A percentile compares a stretch with the other conserved stretches of the same genome.
Conservation (phyloP, 2,329 filamentous ascomycete species). For the Torrubiella hemipterigena region DNA sequence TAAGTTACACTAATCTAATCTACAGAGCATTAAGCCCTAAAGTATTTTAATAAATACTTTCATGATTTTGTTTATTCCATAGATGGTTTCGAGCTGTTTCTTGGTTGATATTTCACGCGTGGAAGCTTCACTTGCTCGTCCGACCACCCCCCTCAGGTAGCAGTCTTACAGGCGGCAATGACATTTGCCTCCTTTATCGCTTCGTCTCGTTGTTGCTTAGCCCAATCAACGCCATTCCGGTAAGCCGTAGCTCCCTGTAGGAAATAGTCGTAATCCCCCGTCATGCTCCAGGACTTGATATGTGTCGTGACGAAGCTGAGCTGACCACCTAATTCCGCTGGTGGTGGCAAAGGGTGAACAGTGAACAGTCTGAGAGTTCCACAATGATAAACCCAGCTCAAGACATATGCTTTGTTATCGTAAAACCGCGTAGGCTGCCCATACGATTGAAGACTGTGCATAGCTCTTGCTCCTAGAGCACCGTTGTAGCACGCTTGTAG, state of each 20-base stretch:
- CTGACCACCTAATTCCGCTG: slow-evolving; percentile 13
- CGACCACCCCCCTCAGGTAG: too few relatives aligned
- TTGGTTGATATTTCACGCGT: too few relatives aligned
- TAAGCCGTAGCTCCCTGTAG: slow-evolving; percentile 21
- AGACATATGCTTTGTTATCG: slow-evolving; percentile 25
- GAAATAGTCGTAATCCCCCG: slow-evolving; percentile 16
- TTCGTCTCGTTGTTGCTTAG: slow-evolving; percentile 21
- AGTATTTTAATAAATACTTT: too few relatives aligned
- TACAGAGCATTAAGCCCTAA: too few relatives aligned
- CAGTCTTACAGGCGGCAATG: too few relatives aligned
- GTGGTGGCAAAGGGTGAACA: slow-evolving; percentile 18
- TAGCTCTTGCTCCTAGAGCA: too few relatives aligned
- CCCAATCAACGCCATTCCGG: slow-evolving; percentile 27
- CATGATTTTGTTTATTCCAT: too few relatives aligned
- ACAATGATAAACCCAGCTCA: slow-evolving; percentile 22
- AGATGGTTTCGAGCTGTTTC: too few relatives aligned
- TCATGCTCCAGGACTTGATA: slow-evolving; percentile 16
- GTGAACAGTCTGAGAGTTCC: slow-evolving; percentile 24
- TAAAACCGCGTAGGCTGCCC: slow-evolving; percentile 14
- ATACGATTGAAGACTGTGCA: slow-evolving; percentile 20
- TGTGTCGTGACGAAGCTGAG: slow-evolving; percentile 28
- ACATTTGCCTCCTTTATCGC: slow-evolving; percentile 19
- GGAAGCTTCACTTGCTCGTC: too few relatives aligned
- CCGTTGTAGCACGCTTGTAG: slow-evolving; percentile 23
- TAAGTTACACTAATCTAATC: too few relatives aligned